Conservation (phyloP, 306 rosid species). For the Argentina anserina region DNA sequence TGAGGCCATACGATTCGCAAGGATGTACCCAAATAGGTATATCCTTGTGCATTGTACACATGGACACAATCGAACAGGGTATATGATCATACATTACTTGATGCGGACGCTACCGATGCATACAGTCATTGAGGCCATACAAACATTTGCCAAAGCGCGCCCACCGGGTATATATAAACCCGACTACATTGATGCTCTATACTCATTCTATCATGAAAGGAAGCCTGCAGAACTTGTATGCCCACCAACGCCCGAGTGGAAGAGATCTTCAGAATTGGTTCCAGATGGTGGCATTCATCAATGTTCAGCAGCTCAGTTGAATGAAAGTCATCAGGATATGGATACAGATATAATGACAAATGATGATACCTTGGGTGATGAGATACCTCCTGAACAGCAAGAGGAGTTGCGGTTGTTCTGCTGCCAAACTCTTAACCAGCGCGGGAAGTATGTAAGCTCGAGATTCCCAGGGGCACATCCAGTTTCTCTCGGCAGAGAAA, state of each 20-base stretch:
- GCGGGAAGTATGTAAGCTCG: slow-evolving; percentile 52
- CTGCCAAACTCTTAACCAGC: slow-evolving; percentile 78
- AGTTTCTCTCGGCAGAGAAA: slow-evolving; percentile 87
- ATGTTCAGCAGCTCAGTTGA: slow-evolving; percentile 51
- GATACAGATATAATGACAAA: slow-evolving; percentile 58
- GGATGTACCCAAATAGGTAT: slow-evolving; percentile 70
- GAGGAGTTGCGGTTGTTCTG: slow-evolving; percentile 77
- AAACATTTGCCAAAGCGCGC: slow-evolving; percentile 72
- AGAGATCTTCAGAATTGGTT: slow-evolving; percentile 81
- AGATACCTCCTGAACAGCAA: slow-evolving; percentile 95
- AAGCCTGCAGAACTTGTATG: slow-evolving; percentile 72
- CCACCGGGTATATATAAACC: slow-evolving; percentile 97
- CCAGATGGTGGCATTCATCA: slow-evolving; percentile 72
- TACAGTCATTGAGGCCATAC: slow-evolving; percentile 67
- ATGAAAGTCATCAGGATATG: slow-evolving; percentile 49
- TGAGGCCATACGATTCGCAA: slow-evolving; percentile 79
- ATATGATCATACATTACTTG: slow-evolving; percentile 82
- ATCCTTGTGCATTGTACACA: slow-evolving; percentile 97
- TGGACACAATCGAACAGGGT: slow-evolving; percentile 98
- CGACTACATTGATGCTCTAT: slow-evolving; percentile 76
- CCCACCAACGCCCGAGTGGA: slow-evolving; percentile 96
- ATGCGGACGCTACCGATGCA: slow-evolving; percentile 74
- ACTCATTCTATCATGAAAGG: slow-evolving; percentile 81
- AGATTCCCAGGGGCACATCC: slow-evolving; percentile 94
- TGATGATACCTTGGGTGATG: slow-evolving; percentile 94